These are phyloP conservation scores for Polygonum maritimum DNA, from an alignment of 148 eudicot species.

Conservation along the genomic window DNA sequence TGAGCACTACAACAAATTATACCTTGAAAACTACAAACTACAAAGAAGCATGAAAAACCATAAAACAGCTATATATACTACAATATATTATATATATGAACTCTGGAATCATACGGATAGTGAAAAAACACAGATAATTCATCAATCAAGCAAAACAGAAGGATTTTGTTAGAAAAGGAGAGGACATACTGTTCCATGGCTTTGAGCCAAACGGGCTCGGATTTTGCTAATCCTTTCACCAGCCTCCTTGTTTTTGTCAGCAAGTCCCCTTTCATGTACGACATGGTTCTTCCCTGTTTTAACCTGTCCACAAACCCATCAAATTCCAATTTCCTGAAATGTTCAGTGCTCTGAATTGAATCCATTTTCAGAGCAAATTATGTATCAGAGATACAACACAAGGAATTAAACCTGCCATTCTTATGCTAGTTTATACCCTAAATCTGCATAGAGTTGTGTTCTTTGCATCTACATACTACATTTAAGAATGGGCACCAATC, in stretches of 20 bases:
- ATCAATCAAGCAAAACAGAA: neutral
- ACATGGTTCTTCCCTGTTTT: conserved; percentile 33
- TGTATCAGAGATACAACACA: no score
- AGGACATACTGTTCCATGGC: conserved; percentile 72
- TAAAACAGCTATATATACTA: neutral
- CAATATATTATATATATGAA: neutral
- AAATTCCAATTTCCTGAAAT: no score
- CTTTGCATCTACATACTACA: no score
- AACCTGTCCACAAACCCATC: no score
- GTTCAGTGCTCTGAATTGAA: no score
- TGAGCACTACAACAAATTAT: neutral
- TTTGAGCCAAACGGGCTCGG: conserved; percentile 83
- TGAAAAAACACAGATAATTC: neutral
- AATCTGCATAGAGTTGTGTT: no score
- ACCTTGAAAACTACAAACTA: neutral
- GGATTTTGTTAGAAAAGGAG: neutral
- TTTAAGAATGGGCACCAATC: no score
- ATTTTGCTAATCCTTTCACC: conserved; percentile 71
- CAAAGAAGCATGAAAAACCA: neutral
- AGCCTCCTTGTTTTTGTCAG: conserved; percentile 63
- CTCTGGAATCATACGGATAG: neutral
- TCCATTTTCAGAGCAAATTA: no score
- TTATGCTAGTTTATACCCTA: no score
- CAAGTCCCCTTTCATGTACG: conserved; percentile 77
- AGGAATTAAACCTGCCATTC: no score